Conservation (phyloP, 1,284 basidiomycete genomes). For the Pyrrhoderma lamaoense region DNA sequence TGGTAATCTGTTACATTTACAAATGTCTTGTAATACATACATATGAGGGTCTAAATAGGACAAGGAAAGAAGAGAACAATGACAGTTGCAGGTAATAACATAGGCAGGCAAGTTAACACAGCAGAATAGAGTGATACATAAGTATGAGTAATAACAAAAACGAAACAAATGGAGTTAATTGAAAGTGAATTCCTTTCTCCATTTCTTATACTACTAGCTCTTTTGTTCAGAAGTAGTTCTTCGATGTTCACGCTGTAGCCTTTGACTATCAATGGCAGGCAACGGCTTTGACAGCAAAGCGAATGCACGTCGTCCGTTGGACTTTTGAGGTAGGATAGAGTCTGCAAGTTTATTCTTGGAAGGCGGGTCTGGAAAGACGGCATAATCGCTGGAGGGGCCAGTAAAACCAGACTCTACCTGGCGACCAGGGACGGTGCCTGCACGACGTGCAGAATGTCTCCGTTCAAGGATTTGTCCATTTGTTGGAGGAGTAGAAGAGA, state of each 20-base stretch:
- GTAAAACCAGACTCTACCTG: constrained; percentile 35
- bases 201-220: no score
- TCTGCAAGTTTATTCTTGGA: constrained; percentile 25
- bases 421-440: constrained; percentile 18
- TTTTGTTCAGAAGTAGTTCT: constrained; percentile 50
- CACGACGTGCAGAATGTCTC: constrained; percentile 14
- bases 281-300: constrained; percentile 54
- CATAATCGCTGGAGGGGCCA: constrained; percentile 62
- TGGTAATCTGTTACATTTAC: no score
- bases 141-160: no score
- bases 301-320: constrained; percentile 57
- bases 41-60: background rate
- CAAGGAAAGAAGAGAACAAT: background rate
- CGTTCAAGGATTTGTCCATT: constrained; percentile 11
- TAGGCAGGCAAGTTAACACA: constrained; percentile 7
- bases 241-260: constrained; percentile 38
- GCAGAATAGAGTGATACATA: constrained; percentile 12
- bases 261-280: constrained; percentile 38
- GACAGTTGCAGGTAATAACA: constrained; percentile 4
- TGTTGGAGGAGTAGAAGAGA: constrained; percentile 1
- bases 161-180: constrained; percentile 10
- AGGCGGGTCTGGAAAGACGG: constrained; percentile 63
- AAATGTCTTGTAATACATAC: background rate
- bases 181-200: constrained; percentile 2
- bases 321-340: constrained; percentile 38